Percentiles rank a stretch among this genome's conserved stretches.
phyloP scores from a whole-genome alignment of 2,329 filamentous ascomycete species.

The Aspergillus calidoustus region DNA sequence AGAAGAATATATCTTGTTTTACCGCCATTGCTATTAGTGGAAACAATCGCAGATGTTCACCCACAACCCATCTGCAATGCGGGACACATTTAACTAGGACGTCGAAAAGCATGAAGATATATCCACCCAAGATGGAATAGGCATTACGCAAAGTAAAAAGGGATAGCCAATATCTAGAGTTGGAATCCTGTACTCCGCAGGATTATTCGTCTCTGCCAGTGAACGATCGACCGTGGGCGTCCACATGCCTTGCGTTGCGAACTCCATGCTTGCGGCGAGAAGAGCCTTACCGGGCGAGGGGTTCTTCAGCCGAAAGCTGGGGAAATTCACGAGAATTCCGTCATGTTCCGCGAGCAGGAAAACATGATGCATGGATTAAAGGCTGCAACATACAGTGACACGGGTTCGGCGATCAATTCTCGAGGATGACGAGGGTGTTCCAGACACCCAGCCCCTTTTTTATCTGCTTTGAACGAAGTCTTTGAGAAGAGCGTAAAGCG shows the following conservation, averaged over 20 bases:
- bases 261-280: background rate
- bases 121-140: too few species aligned
- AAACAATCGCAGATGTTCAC: too few species aligned
- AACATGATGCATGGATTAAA: background rate
- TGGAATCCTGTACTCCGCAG: too few species aligned
- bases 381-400: background rate
- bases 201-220: background rate
- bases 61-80: too few species aligned
- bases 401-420: background rate
- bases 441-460: conserved; percentile 4
- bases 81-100: too few species aligned
- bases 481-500: background rate
- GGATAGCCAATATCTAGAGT: too few species aligned
- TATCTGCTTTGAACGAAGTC: background rate
- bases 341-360: background rate
- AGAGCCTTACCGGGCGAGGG: background rate
- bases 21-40: too few species aligned
- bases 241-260: background rate
- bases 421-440: background rate
- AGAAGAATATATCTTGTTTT: too few species aligned
- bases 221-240: background rate
- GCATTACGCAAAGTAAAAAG: too few species aligned
- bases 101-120: too few species aligned
- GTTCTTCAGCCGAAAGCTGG: background rate
- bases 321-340: background rate